Evolutionary conservation across 345 rosid genomes (phyloP).

Genomic region (Schrenkiella parvula): DNA sequence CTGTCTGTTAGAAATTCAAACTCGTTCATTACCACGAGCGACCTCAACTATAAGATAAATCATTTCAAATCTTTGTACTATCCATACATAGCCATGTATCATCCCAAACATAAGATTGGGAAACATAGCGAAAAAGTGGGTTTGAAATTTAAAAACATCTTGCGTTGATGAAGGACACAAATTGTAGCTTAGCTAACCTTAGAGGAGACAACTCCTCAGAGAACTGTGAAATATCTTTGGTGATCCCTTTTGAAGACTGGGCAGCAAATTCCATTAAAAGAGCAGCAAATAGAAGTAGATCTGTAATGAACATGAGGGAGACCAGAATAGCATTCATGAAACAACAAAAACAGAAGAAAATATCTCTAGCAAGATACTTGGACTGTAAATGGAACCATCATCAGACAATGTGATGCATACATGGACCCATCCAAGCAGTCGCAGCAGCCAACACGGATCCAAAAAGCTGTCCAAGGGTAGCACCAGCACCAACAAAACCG

Average conservation of each 20-base stretch:
- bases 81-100: background rate
- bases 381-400: background rate
- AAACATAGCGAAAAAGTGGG: background rate
- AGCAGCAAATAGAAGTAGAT: constrained; percentile 79
- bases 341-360: background rate
- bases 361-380: background rate
- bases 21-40: background rate
- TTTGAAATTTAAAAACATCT: background rate
- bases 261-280: constrained; percentile 91
- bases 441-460: constrained; percentile 84
- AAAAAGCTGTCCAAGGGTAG: constrained; percentile 94
- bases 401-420: constrained; percentile 42
- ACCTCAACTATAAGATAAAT: background rate
- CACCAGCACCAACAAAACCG: constrained; percentile 96
- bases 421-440: constrained; percentile 88
- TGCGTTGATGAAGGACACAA: background rate
- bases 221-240: constrained; percentile 42
- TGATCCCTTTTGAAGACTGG: constrained; percentile 74
- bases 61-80: background rate
- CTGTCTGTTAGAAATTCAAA: background rate
- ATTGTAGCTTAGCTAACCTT: constrained; percentile 40
- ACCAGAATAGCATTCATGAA: constrained; percentile 13
- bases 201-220: constrained; percentile 72
- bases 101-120: background rate
- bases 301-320: constrained; percentile 38